Evolutionary conservation across 169 alveolate genomes (phyloP), one percentile per base, ranked within the genome.

Genomic region (Eimeria falciformis): DNA sequence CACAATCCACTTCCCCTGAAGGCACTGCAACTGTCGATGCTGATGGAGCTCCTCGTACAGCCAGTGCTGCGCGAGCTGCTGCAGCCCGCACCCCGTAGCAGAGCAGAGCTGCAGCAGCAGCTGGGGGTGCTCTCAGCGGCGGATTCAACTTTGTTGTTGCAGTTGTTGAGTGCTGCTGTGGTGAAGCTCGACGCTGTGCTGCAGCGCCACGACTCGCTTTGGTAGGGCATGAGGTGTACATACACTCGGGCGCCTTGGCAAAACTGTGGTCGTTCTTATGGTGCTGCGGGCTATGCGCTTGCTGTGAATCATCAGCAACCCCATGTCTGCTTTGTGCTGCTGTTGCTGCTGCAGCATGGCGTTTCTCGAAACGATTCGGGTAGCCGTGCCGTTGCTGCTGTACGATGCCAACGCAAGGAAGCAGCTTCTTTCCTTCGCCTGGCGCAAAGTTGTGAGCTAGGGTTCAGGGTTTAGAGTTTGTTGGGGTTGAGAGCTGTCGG

Each of bases 301-400:
- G 79, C 4, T 68, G 50, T 18, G 0, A 33, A 25, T 6, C n/a
- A 11, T 9, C 25, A 11, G 11, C 14, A 27, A 46, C 78, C 29
- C n/a, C 45, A 66, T 66, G 47, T 12, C 37, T 40, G 14, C 14
- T 18, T 46, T 71, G 83, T 71, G 83, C 56, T 71, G 83, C 58
- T 71, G 53, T 18, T 71, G 83, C 58, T 71, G 58, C 83, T 71
- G 83, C 83, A 71, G 83, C 83, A 71, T 71, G 83, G 83, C 83
- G 58, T 71, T 71, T 56, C 40, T 71, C 58, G 83, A 71, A 21
- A 71, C 83, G 5, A 56, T 71, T 14, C 17, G 83, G 25, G 83
- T 71, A 56, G 83, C 83, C 1, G 83, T 71, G 83, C 83, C 47
- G 53, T 56, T 71, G 83, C 83, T 71, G 23, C n/a, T 71, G 33